Evolutionary conservation across 495 filamentous ascomycete genomes (phyloP).

Genomic region (Neurospora discreta): DNA sequence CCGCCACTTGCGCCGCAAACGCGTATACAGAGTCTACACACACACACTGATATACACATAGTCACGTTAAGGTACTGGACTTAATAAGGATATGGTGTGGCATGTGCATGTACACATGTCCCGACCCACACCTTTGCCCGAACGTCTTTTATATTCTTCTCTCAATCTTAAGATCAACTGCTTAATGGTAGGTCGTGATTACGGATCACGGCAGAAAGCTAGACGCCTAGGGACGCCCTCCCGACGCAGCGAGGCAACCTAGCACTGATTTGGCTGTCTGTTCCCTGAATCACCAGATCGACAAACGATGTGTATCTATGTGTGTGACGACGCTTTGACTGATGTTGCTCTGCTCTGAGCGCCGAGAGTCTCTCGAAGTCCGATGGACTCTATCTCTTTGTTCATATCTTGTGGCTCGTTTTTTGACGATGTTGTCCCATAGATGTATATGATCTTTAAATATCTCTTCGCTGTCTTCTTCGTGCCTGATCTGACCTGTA

Average conservation of each 20-base stretch:
- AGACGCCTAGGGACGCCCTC: not conserved
- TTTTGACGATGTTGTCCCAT: not conserved
- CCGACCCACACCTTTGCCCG: not conserved
- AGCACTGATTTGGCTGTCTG: not conserved
- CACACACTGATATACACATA: not conserved
- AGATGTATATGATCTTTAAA: not conserved
- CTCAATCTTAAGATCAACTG: not conserved
- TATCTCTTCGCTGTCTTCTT: not conserved
- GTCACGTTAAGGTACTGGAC: not conserved
- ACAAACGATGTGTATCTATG: not conserved
- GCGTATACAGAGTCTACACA: not conserved
- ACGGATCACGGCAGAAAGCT: not conserved
- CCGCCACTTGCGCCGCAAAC: not conserved
- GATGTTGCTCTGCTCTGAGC: not conserved
- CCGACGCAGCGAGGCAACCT: not conserved
- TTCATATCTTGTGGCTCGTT: not conserved
- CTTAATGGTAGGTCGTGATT: not conserved
- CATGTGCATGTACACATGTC: not conserved
- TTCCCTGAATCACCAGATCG: not conserved
- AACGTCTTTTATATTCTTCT: not conserved
- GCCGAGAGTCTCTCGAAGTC: not conserved
- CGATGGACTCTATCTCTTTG: not conserved
- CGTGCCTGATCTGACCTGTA: too few species aligned
- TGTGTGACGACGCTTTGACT: not conserved
- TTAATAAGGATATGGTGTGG: too few species aligned